Percentiles rank a stretch among this genome's conserved stretches.
phyloP scores from a whole-genome alignment of 352 stramenopile species.

The Phytopythium montanum region DNA sequence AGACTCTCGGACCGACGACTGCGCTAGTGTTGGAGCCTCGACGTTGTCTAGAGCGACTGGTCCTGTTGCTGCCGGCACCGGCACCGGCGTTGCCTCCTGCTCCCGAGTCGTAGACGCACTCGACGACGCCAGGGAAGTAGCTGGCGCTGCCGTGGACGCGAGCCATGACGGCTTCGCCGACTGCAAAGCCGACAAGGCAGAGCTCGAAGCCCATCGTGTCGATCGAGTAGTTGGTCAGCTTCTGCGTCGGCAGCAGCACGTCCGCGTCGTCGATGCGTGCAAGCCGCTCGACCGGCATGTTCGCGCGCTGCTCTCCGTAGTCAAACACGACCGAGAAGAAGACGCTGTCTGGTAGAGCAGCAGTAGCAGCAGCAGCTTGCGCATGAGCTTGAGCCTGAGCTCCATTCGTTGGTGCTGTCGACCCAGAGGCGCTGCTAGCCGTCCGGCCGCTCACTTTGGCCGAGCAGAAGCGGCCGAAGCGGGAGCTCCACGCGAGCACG shows the following conservation, averaged over 20 bases:
- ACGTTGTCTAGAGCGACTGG: neutral
- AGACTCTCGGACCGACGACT: conserved; percentile 29
- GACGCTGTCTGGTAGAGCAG: conserved; percentile 2
- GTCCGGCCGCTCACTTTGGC: conserved; percentile 29
- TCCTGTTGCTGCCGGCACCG: neutral
- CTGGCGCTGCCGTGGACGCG: conserved; percentile 46
- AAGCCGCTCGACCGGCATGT: conserved; percentile 49
- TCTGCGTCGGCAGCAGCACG: conserved; percentile 53
- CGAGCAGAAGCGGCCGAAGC: conserved; percentile 65
- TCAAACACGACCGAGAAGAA: conserved; percentile 69
- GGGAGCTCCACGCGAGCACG: conserved; percentile 71
- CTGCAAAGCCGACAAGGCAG: conserved; percentile 35
- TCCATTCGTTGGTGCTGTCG: neutral
- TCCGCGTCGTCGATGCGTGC: conserved; percentile 44
- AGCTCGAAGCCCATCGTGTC: conserved; percentile 78
- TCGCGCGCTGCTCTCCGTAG: conserved; percentile 57
- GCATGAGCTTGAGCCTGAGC: conserved; percentile 1
- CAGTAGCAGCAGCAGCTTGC: conserved; percentile 8
- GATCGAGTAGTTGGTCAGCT: conserved; percentile 75
- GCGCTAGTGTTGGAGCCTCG: neutral
- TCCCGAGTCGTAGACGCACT: conserved; percentile 42
- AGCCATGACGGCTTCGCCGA: conserved; percentile 62
- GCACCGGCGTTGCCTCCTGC: neutral
- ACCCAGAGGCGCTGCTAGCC: neutral
- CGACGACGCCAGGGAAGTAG: conserved; percentile 62